Evolutionary conservation across 768 basidiomycete genomes (phyloP).

Genomic region (Leccinum imitatum): DNA sequence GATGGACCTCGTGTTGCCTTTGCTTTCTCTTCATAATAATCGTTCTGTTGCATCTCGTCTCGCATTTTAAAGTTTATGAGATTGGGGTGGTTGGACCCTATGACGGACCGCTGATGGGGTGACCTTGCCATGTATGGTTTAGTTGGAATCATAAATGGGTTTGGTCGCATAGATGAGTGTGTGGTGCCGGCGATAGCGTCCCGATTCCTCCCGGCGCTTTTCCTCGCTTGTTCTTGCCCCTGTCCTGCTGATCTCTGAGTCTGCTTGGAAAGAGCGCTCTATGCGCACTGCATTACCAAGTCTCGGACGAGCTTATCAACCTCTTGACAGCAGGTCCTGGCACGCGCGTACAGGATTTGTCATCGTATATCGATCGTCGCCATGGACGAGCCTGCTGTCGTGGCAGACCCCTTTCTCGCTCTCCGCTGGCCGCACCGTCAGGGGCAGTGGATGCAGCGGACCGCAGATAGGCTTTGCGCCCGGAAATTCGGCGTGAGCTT

Average conservation of each 20-base stretch:
- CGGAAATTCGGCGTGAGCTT: constrained; percentile 15
- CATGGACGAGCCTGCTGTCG: neutral
- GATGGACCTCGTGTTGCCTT: neutral
- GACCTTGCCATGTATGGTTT: constrained; percentile 1
- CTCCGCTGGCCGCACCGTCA: neutral
- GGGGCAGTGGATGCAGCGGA: constrained; percentile 7
- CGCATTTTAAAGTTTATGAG: neutral
- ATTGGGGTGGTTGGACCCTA: neutral
- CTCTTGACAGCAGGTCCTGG: neutral
- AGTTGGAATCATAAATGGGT: neutral
- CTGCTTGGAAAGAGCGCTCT: neutral
- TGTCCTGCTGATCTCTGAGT: neutral
- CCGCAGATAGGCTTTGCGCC: constrained; percentile 1
- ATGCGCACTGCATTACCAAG: neutral
- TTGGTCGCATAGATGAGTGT: neutral
- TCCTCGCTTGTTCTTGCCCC: neutral
- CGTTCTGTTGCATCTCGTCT: neutral
- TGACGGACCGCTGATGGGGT: neutral
- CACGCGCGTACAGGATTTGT: constrained; percentile 1
- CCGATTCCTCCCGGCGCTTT: constrained; percentile 1
- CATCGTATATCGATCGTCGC: neutral
- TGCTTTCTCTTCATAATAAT: neutral
- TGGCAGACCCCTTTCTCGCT: neutral
- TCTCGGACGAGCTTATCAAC: constrained; percentile 1
- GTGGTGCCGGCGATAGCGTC: constrained; percentile 3